Evolutionary conservation across 2,329 filamentous ascomycete species (phyloP).

Genomic region (Ophiostoma populinum): DNA sequence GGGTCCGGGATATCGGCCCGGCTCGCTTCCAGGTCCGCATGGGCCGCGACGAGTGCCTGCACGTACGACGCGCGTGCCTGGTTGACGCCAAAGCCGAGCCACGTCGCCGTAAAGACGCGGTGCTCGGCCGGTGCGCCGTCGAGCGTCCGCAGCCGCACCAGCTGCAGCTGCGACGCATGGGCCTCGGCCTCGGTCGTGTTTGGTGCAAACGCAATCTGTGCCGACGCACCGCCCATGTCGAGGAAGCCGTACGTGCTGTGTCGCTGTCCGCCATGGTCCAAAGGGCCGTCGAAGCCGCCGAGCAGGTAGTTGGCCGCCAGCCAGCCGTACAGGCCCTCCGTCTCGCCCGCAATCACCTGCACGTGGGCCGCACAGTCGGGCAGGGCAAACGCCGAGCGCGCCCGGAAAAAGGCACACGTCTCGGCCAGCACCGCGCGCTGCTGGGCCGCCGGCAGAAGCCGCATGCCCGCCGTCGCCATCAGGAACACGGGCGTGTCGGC

Average conservation of each 20-base stretch:
- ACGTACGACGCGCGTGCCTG: constrained; percentile 77
- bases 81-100: constrained; percentile 95
- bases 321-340: constrained; percentile 93
- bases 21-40: constrained; percentile 25
- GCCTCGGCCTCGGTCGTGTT: constrained; percentile 80
- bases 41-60: constrained; percentile 53
- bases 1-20: constrained; percentile 67
- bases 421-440: constrained; percentile 55
- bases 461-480: constrained; percentile 90
- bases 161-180: constrained; percentile 75
- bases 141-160: constrained; percentile 69
- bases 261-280: constrained; percentile 65
- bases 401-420: constrained; percentile 67
- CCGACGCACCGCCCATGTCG: constrained; percentile 95
- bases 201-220: constrained; percentile 93
- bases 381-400: constrained; percentile 63
- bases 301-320: constrained; percentile 91
- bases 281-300: constrained; percentile 68
- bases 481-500: constrained; percentile 82
- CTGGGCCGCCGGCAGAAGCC: constrained; percentile 58
- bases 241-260: constrained; percentile 95
- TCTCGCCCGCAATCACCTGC: constrained; percentile 89
- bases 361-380: constrained; percentile 84
- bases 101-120: constrained; percentile 85
- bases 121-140: constrained; percentile 67